Base-by-base conservation (phyloP, 306 rosid genomes). In the Acmispon strigosus region DNA sequence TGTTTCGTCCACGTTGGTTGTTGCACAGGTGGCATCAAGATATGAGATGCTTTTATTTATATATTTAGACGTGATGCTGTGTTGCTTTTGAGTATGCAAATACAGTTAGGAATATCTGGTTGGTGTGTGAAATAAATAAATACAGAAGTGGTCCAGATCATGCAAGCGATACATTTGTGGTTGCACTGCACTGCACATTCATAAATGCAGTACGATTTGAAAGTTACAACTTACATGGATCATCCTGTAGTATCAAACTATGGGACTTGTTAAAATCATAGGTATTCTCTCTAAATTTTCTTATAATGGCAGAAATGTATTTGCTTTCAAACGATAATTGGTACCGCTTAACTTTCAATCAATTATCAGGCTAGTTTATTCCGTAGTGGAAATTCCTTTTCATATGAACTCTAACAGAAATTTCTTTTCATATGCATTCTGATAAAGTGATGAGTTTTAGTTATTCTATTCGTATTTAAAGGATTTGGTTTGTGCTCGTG, bases 91-190 rank as follows among this genome's bases (percentile, higher is more conserved):
- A 41, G 29, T 56, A 9, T 72, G 60, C 17, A n/a, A 32, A 22
- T 37, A 20, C 54, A 22, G 62, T 62, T 52, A 39, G 70, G 48
- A 43, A 65, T 42, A 4, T 8, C 7, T 13, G 49, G 65, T 63
- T 52, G 78, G 50, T 63, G 64, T 14, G 48, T 42, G 47, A 63
- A 63, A 66, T 76, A 47, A 53, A 76, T 66, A 20, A 15, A 10
- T 2, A 32, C 4, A 1, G 47, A 32, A 57, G 69, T 76, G 80
- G 74, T 76, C 80, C 80, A 34, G 4, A 8, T n/a, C n/a, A 27
- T 32, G 8, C 15, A 32, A 47, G 20, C 27, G 13, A 51, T 6
- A 24, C 17, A 8, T 34, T 37, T 32, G 29, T 45, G 43, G 63
- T 48, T 58, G 62, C 69, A 60, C 61, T 72, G 69, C 20, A 37